phyloP scores from a whole-genome alignment of 805 yeast genomes.

The Schizosaccharomyces cryophilus region DNA sequence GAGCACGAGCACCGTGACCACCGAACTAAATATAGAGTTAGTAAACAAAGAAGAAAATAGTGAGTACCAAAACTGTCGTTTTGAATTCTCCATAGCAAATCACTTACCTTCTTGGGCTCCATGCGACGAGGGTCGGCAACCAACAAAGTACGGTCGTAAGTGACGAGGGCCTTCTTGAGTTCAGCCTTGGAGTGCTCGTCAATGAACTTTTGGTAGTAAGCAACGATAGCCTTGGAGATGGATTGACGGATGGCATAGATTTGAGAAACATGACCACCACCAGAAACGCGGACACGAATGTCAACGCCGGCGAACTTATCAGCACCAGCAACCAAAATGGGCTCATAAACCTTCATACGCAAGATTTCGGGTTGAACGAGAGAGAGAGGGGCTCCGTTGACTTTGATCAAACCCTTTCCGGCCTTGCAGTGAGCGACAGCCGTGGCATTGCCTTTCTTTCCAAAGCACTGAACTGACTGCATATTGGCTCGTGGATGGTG shows the following conservation, averaged over 20 bases:
- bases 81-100: not conserved
- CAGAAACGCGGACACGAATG: slow-evolving; percentile 96
- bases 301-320: slow-evolving; percentile 96
- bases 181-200: slow-evolving; percentile 99
- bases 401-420: slow-evolving; percentile 98
- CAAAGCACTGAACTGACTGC: slow-evolving; percentile 32
- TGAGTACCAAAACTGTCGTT: not conserved
- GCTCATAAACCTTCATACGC: slow-evolving; percentile 99
- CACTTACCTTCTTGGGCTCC: slow-evolving; percentile 77
- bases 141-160: slow-evolving; percentile 98
- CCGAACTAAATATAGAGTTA: slow-evolving; percentile 35
- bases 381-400: slow-evolving; percentile 98
- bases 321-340: slow-evolving; percentile 90
- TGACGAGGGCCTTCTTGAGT: slow-evolving; percentile 88
- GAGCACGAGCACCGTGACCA: slow-evolving; percentile 99
- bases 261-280: slow-evolving; percentile 99
- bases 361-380: slow-evolving; percentile 96
- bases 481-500: slow-evolving; percentile 1
- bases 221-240: slow-evolving; percentile 97
- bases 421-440: slow-evolving; percentile 86
- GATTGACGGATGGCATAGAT: slow-evolving; percentile 99
- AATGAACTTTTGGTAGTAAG: slow-evolving; percentile 97
- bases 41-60: not conserved
- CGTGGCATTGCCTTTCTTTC: slow-evolving; percentile 99
- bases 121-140: slow-evolving; percentile 98